Percentiles rank a stretch among this genome's conserved stretches.
These are phyloP conservation scores for Dendrobium catenatum DNA, from an alignment of 106 monocot genomes.

Conservation along the genomic window DNA sequence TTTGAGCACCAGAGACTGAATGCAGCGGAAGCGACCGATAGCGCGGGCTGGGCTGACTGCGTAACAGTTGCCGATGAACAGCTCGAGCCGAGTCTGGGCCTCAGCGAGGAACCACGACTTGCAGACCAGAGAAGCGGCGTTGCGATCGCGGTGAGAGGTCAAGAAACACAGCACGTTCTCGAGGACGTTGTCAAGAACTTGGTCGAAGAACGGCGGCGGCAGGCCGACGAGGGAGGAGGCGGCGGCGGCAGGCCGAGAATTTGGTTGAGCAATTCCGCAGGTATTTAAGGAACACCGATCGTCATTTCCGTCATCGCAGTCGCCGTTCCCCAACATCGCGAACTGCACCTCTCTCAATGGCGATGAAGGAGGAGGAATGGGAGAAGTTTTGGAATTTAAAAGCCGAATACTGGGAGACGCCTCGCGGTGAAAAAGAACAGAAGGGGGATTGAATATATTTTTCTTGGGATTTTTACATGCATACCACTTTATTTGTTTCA, in stretches of 20 bases:
- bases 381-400: background rate
- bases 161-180: conserved; percentile 25
- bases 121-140: conserved; percentile 75
- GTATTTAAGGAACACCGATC: conserved; percentile 3
- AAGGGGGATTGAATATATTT: no score
- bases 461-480: no score
- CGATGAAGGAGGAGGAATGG: background rate
- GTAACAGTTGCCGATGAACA: conserved; percentile 92
- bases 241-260: background rate
- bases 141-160: conserved; percentile 36
- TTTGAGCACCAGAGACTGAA: conserved; percentile 14
- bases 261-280: conserved; percentile 2
- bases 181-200: conserved; percentile 20
- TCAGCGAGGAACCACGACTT: conserved; percentile 65
- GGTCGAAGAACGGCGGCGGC: conserved; percentile 21
- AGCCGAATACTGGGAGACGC: background rate
- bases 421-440: background rate
- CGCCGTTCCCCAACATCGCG: background rate
- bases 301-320: conserved; percentile 11
- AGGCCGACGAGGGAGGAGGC: background rate
- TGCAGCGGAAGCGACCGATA: conserved; percentile 36
- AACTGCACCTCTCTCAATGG: background rate
- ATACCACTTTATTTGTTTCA: no score
- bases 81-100: conserved; percentile 58
- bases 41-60: conserved; percentile 52